A percentile compares a stretch with the other conserved stretches of the same genome.
These are phyloP conservation scores for Candida vartiovaarae DNA, from an alignment of 805 yeast genomes.

Conservation along the genomic window DNA sequence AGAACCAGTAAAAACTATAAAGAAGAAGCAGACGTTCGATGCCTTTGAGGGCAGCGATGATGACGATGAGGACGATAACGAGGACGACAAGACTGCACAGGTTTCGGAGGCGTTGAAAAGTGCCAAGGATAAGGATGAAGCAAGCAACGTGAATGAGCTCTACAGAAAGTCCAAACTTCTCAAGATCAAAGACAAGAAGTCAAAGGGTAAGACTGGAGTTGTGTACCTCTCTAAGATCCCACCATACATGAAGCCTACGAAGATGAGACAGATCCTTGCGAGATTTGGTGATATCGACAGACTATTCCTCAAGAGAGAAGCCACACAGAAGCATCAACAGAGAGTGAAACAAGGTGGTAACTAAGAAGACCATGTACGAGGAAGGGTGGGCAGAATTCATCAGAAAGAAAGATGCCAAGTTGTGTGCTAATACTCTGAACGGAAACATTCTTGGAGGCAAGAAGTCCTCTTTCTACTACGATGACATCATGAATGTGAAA, in stretches of 20 bases:
- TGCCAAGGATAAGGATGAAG: slow-evolving; percentile 15
- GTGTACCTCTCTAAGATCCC: slow-evolving; percentile 89
- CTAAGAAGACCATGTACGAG: slow-evolving; percentile 73
- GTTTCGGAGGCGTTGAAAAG: slow-evolving; percentile 1
- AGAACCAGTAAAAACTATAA: slow-evolving; percentile 11
- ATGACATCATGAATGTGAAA: slow-evolving; percentile 87
- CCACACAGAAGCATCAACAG: slow-evolving; percentile 49
- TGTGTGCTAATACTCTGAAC: slow-evolving; percentile 79
- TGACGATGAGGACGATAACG: slow-evolving; percentile 16
- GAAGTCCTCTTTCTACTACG: slow-evolving; percentile 85
- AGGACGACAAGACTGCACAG: neutral
- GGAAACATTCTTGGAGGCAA: slow-evolving; percentile 90
- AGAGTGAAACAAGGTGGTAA: slow-evolving; percentile 88
- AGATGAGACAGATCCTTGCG: slow-evolving; percentile 70
- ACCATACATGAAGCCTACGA: slow-evolving; percentile 95
- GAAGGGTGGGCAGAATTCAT: slow-evolving; percentile 97
- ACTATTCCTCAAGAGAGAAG: slow-evolving; percentile 82
- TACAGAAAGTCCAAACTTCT: slow-evolving; percentile 51
- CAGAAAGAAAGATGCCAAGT: slow-evolving; percentile 78
- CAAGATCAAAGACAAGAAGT: slow-evolving; percentile 48
- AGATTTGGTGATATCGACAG: slow-evolving; percentile 88
- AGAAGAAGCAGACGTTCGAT: slow-evolving; percentile 10
- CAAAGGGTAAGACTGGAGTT: slow-evolving; percentile 73
- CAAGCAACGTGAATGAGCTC: slow-evolving; percentile 30
- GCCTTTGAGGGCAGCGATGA: slow-evolving; percentile 17